Conservation (phyloP, 1,284 basidiomycete genomes). For the Rhodotorula glutinis region DNA sequence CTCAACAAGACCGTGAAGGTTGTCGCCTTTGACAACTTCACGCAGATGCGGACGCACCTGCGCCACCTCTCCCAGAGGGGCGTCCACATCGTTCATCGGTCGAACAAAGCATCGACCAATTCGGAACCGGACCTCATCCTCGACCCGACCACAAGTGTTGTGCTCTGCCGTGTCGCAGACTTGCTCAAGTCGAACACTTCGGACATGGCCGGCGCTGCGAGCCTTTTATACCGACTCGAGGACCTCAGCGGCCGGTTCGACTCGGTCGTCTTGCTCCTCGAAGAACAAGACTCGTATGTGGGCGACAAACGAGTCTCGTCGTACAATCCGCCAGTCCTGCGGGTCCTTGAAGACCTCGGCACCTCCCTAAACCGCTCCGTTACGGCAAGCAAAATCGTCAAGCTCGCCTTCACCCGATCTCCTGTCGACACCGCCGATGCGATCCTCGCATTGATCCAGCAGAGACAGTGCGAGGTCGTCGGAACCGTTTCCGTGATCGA, state of each 20-base stretch:
- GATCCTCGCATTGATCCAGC: neutral
- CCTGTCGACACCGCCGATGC: constrained; percentile 4
- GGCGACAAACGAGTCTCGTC: neutral
- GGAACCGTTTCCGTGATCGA: neutral
- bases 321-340: constrained; percentile 16
- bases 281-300: neutral
- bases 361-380: neutral
- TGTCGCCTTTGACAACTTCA: neutral
- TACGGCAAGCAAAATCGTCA: neutral
- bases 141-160: constrained; percentile 4
- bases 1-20: neutral
- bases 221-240: neutral
- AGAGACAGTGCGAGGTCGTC: neutral
- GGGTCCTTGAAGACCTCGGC: constrained; percentile 1
- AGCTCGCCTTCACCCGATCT: constrained; percentile 8
- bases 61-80: neutral
- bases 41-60: constrained; percentile 7
- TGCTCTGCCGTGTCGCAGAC: constrained; percentile 3
- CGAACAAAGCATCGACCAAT: neutral
- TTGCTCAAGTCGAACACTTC: constrained; percentile 1
- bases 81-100: constrained; percentile 11
- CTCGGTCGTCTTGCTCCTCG: constrained; percentile 17
- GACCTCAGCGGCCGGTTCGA: constrained; percentile 6
- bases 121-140: constrained; percentile 12
- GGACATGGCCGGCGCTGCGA: neutral